Percentiles rank a stretch among this genome's conserved stretches.
phyloP scores from a whole-genome alignment of 805 yeast genomes.

The Candida loeiensis region DNA sequence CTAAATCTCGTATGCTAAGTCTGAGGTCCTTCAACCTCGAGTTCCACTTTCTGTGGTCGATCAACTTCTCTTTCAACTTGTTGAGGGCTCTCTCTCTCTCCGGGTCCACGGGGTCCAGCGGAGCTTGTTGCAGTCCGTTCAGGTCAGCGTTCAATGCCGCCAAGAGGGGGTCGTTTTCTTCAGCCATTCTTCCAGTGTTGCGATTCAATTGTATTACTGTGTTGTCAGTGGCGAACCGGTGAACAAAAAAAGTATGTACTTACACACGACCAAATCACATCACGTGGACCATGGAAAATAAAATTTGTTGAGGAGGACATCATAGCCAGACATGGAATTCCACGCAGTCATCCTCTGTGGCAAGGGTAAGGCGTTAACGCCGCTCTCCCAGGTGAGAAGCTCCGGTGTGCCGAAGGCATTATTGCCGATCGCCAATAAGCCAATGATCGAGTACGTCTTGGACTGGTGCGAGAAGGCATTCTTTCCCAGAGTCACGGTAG shows the following conservation, averaged over 20 bases:
- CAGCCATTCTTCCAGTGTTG: conserved; percentile 48
- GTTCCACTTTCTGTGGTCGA: conserved; percentile 94
- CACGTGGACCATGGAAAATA: conserved; percentile 7
- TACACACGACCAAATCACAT: conserved; percentile 5
- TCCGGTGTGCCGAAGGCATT: conserved; percentile 79
- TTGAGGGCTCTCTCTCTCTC: conserved; percentile 76
- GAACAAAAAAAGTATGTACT: conserved; percentile 16
- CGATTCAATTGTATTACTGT: not conserved
- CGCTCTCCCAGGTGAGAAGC: conserved; percentile 60
- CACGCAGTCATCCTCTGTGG: conserved; percentile 93
- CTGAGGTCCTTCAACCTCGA: conserved; percentile 83
- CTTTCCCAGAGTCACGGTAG: conserved; percentile 66
- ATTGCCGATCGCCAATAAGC: conserved; percentile 84
- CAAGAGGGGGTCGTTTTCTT: conserved; percentile 74
- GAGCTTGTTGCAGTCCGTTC: conserved; percentile 7
- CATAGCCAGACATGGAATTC: conserved; percentile 71
- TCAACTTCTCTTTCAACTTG: conserved; percentile 76
- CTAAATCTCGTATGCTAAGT: conserved; percentile 76
- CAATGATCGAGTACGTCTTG: conserved; percentile 81
- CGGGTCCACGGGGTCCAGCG: conserved; percentile 45
- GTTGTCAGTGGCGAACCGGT: conserved; percentile 5
- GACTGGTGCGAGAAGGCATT: conserved; percentile 92
- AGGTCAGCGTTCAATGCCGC: conserved; percentile 54
- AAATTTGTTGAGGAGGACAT: conserved; percentile 6
- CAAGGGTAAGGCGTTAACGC: conserved; percentile 66